phyloP scores from a whole-genome alignment of 768 basidiomycete species.

The Mycena vitilis region DNA sequence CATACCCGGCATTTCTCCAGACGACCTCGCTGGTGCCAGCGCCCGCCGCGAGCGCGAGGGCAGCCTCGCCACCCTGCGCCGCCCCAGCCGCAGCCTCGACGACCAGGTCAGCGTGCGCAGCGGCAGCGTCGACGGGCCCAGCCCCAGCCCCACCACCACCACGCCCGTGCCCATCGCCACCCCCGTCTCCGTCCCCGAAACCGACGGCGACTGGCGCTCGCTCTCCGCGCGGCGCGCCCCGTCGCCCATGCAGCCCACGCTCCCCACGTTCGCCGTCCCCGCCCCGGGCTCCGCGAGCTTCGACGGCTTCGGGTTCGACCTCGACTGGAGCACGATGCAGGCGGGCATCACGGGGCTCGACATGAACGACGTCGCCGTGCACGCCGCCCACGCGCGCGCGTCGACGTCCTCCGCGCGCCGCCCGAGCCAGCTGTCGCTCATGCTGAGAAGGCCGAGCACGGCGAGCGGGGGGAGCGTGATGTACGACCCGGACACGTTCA shows the following conservation, averaged over 20 bases:
- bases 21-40: conserved; percentile 1
- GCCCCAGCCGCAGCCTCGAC: conserved; percentile 71
- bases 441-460: conserved; percentile 55
- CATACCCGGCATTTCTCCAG: conserved; percentile 56
- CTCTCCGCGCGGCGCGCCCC: conserved; percentile 53
- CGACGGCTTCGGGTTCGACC: conserved; percentile 53
- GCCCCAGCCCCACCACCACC: conserved; percentile 10
- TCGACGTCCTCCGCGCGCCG: conserved; percentile 29
- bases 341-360: conserved; percentile 47
- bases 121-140: conserved; percentile 32
- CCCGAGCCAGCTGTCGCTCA: conserved; percentile 39
- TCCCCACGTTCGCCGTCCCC: conserved; percentile 32
- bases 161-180: not conserved
- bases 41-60: conserved; percentile 55
- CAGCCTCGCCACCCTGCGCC: conserved; percentile 67
- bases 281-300: conserved; percentile 28
- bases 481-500: conserved; percentile 55
- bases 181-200: conserved; percentile 55
- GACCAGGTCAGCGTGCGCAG: conserved; percentile 50
- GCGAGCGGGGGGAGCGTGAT: conserved; percentile 51
- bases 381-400: conserved; percentile 25
- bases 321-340: conserved; percentile 51
- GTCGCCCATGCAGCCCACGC: conserved; percentile 5
- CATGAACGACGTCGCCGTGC: conserved; percentile 42
- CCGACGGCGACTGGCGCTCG: conserved; percentile 67